Percentiles rank a stretch among this genome's conserved stretches.
Evolutionary conservation across 2,329 filamentous ascomycete species (phyloP).

Genomic region (Didymella segeticola): DNA sequence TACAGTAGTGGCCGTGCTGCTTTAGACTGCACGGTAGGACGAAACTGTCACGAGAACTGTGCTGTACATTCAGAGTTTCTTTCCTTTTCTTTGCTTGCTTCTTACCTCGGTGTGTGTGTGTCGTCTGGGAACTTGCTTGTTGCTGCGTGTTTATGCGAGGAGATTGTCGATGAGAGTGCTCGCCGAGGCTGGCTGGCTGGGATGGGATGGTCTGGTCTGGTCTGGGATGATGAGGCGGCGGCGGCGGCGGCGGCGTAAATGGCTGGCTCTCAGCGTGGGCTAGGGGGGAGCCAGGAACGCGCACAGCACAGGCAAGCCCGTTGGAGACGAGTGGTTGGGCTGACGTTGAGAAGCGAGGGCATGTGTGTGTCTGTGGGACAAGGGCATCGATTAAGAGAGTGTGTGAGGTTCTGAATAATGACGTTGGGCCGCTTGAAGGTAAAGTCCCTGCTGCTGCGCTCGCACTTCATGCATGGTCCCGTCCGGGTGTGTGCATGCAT

Average conservation of each 20-base stretch:
- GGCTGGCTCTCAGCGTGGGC: background rate
- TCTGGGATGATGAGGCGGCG: constrained; percentile 11
- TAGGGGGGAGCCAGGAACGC: constrained; percentile 5
- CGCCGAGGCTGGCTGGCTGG: constrained; percentile 7
- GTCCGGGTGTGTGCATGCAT: background rate
- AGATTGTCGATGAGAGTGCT: background rate
- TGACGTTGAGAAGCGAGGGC: background rate
- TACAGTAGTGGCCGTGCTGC: constrained; percentile 2
- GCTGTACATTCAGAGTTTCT: too few species aligned
- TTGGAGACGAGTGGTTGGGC: constrained; percentile 3
- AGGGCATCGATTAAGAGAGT: too few species aligned
- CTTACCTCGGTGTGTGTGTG: background rate
- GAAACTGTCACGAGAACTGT: too few species aligned
- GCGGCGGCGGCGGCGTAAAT: constrained; percentile 14
- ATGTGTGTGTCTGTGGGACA: background rate
- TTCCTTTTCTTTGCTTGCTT: background rate
- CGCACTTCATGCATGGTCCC: too few species aligned
- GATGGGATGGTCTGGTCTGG: too few species aligned
- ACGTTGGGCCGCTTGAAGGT: too few species aligned
- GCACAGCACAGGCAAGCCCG: background rate
- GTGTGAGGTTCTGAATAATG: too few species aligned
- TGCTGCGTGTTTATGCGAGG: background rate
- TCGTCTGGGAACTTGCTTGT: constrained; percentile 8
- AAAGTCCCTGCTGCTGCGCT: too few species aligned
- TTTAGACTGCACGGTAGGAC: too few species aligned